Base-by-base conservation (phyloP, 495 filamentous ascomycete genomes). In the Trichoderma reesei region DNA sequence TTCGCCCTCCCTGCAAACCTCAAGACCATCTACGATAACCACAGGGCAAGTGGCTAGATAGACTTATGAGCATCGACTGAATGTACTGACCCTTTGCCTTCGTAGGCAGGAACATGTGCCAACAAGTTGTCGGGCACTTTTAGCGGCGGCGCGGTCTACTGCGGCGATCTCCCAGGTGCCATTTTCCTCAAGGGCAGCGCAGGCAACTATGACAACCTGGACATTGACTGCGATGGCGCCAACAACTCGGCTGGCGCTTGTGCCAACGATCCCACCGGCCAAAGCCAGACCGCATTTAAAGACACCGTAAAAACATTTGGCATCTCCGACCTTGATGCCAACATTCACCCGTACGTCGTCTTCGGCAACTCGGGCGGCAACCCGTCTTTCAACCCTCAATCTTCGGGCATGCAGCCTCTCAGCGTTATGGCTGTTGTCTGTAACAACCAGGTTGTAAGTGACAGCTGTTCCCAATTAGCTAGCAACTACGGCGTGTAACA, bases 361-460 rank as follows among this genome's bases (percentile, higher is more conserved):
- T 83, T 89, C 65, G 86, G 86, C 9, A 89, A 88, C 65, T 70
- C 75, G 4, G 76, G 78, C 1, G 76, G 71, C 20, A 87, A 81
- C 66, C 72, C 67, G 51, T 71, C 66, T 51, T 79, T 78, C 64
- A 71, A 86, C 65, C 86, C 86, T 0, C 63, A 75, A 63, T 37
- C 72, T n/a, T 69, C 77, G 62, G 82, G 80, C 11, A 78, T 88
- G 68, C 65, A 86, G 74, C 85, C 83, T 5, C 67, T 89, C 64
- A 86, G 83, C 65, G 68, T 88, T 5, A 83, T 88, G 71, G 85
- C 84, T 0, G 83, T 88, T 26, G 83, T 88, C 11, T 89, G 86
- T 64, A 75, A 75, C 11, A 71, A 74, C 31, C 68, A 86, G 66
- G 65, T 87, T 67, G 83, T 86, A 71, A 63, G 72, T 73, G 26